Base-by-base conservation (phyloP, 2,329 filamentous ascomycete species). In the Epichloe aotearoae region DNA sequence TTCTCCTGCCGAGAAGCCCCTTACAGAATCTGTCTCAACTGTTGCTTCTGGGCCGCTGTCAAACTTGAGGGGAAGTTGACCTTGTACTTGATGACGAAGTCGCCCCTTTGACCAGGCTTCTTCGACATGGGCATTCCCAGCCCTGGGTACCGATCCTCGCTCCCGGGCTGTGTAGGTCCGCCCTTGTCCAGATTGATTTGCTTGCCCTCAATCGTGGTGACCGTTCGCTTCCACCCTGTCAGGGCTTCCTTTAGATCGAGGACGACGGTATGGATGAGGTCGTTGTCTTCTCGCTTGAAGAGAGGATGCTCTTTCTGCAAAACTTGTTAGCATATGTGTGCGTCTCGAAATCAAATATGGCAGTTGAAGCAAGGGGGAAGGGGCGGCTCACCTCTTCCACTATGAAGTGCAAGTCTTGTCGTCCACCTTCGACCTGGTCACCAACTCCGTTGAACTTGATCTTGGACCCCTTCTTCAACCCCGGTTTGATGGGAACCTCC, bases 371-470 rank as follows among this genome's bases (percentile, higher is more conserved):
- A 23, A 14, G 20, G 23, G 20, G 11, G 14, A 2, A 4, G 19
- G 6, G 15, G 12, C 3, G 49, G 50, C 83, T 74, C 79, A 90
- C 88, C 84, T 96, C 91, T 68, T 89, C 85, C 20, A 98, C 80
- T 52, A 98, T 84, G 61, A 98, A 95, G 66, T 96, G 90, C 49
- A 98, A 69, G 68, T 98, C 93, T 67, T 98, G 93, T 53, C 89
- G 87, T 14, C 91, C 91, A 41, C 93, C 93, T 63, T 97, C 93
- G 54, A 95, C 89, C 66, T 97, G 90, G 67, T 98, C 93, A 11
- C 93, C 93, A n/a, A 98, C 90, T 41, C 91, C 89, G 63, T 86
- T 87, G 65, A 95, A 98, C 70, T 96, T 96, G 69, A 98, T 95
- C 76, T 97, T 98, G 62, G 88, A 95, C 33, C 93, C 93, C 60